These are phyloP conservation scores for Spinellus fusiger DNA, from an alignment of 192 early-diverging fungal genomes.

Conservation along the genomic window DNA sequence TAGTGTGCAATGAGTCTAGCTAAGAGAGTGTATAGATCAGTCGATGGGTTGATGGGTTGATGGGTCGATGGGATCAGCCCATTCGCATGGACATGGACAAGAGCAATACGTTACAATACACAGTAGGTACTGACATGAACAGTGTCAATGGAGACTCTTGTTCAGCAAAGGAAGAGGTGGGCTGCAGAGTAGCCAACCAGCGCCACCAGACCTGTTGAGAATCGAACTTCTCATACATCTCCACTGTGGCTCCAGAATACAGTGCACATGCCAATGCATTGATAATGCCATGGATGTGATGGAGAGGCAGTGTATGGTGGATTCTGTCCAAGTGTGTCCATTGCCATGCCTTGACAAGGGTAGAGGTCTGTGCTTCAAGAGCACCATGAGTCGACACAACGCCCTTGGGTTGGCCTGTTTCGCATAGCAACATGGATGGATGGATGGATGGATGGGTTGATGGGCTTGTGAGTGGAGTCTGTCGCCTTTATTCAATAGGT, in stretches of 20 bases:
- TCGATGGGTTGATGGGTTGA: neutral
- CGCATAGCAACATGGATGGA: neutral
- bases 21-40: constrained; percentile 10
- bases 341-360: constrained; percentile 65
- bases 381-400: constrained; percentile 67
- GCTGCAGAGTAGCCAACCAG: constrained; percentile 33
- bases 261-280: constrained; percentile 68
- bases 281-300: constrained; percentile 75
- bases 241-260: constrained; percentile 66
- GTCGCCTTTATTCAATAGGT: constrained; percentile 20
- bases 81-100: neutral
- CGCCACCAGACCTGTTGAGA: constrained; percentile 57
- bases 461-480: neutral
- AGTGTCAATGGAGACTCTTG: constrained; percentile 53
- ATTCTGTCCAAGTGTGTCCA: constrained; percentile 63
- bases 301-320: constrained; percentile 75
- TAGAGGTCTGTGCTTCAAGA: constrained; percentile 59
- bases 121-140: constrained; percentile 89
- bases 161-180: neutral
- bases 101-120: constrained; percentile 48
- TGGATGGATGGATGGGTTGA: neutral
- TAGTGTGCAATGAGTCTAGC: constrained; percentile 60
- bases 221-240: constrained; percentile 72
- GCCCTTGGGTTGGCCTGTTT: constrained; percentile 75
- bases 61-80: neutral